Base-by-base conservation (phyloP, 805 yeast genomes). In the Yamadazyma endophytica region DNA sequence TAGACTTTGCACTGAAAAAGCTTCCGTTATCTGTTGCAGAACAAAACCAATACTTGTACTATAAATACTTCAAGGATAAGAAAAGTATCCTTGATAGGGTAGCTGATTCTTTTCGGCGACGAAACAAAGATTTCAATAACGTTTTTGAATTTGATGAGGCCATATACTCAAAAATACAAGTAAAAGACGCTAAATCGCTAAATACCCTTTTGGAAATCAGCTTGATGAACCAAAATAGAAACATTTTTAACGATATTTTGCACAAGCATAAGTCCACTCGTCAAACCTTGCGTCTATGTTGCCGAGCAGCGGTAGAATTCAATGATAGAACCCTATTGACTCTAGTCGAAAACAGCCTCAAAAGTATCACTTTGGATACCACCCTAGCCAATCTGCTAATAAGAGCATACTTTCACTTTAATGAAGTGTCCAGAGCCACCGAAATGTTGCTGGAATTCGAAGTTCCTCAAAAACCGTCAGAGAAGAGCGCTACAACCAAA, bases 61-160 rank as follows among this genome's bases (percentile, higher is more conserved):
- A 50, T 32, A 44, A 49, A 3, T 63, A 60, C 34, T 65, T 47
- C 43, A 48, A 44, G 15, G 71, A 65, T 31, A 36, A 48, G 14
- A n/a, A n/a, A n/a, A n/a, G n/a, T n/a, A n/a, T n/a, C n/a, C n/a
- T n/a, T n/a, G n/a, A n/a, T n/a, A n/a, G n/a, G n/a, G n/a, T n/a
- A n/a, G n/a, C n/a, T n/a, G n/a, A n/a, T n/a, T n/a, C n/a, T n/a
- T n/a, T n/a, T n/a, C n/a, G n/a, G n/a, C n/a, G n/a, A n/a, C n/a
- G n/a, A n/a, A n/a, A n/a, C n/a, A n/a, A n/a, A n/a, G n/a, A n/a
- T n/a, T n/a, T n/a, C n/a, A n/a, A n/a, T n/a, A n/a, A n/a, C n/a
- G n/a, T n/a, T n/a, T n/a, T n/a, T n/a, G n/a, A n/a, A 9, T 56
- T 63, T 30, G 42, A 53, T 19, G 41, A 31, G 37, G 32, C 39